Base-by-base conservation (phyloP, 148 eudicot genomes). In the Nepenthes mirabilis region DNA sequence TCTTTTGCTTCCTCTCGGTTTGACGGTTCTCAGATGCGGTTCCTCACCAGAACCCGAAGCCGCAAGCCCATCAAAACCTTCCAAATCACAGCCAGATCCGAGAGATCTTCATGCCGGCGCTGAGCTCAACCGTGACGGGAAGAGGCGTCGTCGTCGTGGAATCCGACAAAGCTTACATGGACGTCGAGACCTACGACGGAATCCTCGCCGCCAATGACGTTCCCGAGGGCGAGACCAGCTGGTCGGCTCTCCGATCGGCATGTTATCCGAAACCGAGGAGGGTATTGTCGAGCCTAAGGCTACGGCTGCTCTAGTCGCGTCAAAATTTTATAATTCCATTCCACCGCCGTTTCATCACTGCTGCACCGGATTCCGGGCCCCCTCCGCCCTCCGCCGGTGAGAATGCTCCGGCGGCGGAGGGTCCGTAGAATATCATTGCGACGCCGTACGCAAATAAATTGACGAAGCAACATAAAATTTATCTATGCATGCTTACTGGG, bases 151-250 rank as follows among this genome's bases (percentile, higher is more conserved):
- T 90, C 11, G 97, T 90, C 0, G 97, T 90, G 0, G 97, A 90
- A 56, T 87, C 95, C 34, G 95, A 91, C 59, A 91, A 91, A 47
- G 97, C 97, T 1, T 95, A 91, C 32, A 91, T 91, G 97, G 97
- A 91, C 52, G 97, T 91, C 23, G 97, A 91, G 67, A 87, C 97
- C 58, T 84, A 91, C 45, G 95, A 81, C 34, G 97, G 97, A 0
- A 84, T 83, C 37, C 74, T 91, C 0, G 97, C 95, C n/a, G 95
- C 82, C 23, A 91, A 87, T 48, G 91, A 87, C 37, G 95, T 91
- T 9, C 75, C 77, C 2, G 97, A 87, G 36, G 97, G 97, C 3
- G 85, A 84, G 45, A 48, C 84, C 7, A 95, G 0, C 85, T 87
- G 0, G 95, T 91, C 6, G 97, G 97, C 1, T 77, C 95, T 55